A percentile compares a stretch with the other conserved stretches of the same genome.
Evolutionary conservation across 345 rosid species (phyloP).

Genomic region (Populus simonii): DNA sequence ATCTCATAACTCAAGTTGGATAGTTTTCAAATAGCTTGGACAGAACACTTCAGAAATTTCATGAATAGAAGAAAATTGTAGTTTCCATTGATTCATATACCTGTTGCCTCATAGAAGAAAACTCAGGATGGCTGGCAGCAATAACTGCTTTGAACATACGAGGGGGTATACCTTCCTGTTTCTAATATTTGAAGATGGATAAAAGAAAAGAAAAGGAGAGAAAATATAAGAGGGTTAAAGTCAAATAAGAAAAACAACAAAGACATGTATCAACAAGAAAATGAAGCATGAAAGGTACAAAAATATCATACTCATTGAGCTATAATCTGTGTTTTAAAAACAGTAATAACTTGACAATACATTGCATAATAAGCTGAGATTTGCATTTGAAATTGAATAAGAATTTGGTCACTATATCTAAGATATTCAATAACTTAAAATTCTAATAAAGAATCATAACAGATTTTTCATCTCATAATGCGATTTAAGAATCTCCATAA

Average conservation of each 20-base stretch:
- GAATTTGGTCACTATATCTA: constrained; percentile 1
- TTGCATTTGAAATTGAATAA: neutral
- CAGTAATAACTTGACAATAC: neutral
- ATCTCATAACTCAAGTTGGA: neutral
- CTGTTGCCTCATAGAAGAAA: constrained; percentile 97
- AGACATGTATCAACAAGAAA: neutral
- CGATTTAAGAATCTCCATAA: neutral
- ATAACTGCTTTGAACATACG: constrained; percentile 94
- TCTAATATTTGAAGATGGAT: constrained; percentile 38
- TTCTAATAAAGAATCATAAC: neutral
- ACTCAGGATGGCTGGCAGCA: constrained; percentile 94
- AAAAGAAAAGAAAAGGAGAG: neutral
- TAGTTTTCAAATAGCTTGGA: neutral
- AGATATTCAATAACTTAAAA: neutral
- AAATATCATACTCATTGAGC: neutral
- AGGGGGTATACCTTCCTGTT: constrained; percentile 93
- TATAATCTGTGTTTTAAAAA: neutral
- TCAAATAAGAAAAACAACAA: neutral
- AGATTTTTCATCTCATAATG: neutral
- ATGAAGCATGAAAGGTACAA: neutral
- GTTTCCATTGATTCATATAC: constrained; percentile 38
- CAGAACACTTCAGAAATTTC: neutral
- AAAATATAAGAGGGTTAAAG: neutral
- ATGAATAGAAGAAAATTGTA: neutral
- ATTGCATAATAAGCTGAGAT: neutral